Conservation (phyloP, 176 grass and related monocot genomes). For the Eremochloa ophiuroides region DNA sequence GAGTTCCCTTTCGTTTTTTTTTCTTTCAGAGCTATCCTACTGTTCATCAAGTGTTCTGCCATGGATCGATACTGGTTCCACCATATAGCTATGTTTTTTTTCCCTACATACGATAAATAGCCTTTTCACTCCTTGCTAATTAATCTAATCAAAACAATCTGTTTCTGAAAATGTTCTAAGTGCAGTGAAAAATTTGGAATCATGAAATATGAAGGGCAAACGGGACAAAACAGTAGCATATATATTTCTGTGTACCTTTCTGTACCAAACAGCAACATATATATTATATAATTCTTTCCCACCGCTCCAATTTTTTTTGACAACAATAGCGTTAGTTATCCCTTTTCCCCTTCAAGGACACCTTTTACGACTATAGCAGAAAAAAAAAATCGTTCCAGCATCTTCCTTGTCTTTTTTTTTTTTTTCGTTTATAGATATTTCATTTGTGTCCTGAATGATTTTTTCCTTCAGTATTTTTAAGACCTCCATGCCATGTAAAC, state of each 20-base stretch:
- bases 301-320: not conserved
- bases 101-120: too few relatives aligned
- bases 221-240: not conserved
- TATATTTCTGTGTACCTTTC: not conserved
- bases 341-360: not conserved
- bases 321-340: not conserved
- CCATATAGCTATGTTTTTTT: not conserved
- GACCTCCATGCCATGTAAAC: not conserved
- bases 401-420: not conserved
- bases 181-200: not conserved
- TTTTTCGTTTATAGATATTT: not conserved
- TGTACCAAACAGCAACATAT: not conserved
- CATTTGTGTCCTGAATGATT: not conserved
- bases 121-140: not conserved
- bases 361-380: not conserved
- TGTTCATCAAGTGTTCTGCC: not conserved
- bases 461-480: not conserved
- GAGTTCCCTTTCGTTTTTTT: not conserved
- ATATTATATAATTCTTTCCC: not conserved
- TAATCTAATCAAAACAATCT: not conserved
- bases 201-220: slow-evolving; percentile 28
- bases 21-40: not conserved
- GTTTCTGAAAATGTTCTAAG: not conserved
- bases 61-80: slow-evolving; percentile 4
- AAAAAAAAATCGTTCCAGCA: not conserved